Percentiles rank a stretch among this genome's conserved stretches.
Conservation (phyloP, 495 filamentous ascomycete genomes). For the Trichoderma parareesei region DNA sequence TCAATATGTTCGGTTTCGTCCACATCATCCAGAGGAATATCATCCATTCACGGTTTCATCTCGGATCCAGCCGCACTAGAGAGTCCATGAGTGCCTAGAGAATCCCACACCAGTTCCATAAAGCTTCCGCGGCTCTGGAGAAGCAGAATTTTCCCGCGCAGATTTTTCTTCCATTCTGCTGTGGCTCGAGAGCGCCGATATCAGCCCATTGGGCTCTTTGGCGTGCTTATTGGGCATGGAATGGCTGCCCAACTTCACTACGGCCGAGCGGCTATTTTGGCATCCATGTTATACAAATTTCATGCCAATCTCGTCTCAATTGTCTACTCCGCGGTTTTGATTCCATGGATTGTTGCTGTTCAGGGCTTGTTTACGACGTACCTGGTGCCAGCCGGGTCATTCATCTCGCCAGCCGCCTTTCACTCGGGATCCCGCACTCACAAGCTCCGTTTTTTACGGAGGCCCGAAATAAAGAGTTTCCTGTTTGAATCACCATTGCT, state of each 20-base stretch:
- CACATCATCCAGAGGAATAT: not conserved
- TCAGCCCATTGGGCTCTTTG: not conserved
- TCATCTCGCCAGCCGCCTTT: too few relatives aligned
- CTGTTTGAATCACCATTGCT: not conserved
- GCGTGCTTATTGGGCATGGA: not conserved
- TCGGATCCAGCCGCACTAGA: not conserved
- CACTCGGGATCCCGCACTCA: not conserved
- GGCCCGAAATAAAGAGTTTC: not conserved
- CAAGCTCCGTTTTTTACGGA: not conserved
- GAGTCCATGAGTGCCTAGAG: not conserved
- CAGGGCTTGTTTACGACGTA: too few relatives aligned
- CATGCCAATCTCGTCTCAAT: not conserved
- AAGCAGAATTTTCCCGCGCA: not conserved
- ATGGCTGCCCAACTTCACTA: not conserved
- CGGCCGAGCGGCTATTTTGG: not conserved
- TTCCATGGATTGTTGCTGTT: too few relatives aligned
- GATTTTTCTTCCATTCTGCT: not conserved
- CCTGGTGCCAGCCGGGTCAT: too few relatives aligned
- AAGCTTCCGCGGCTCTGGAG: not conserved
- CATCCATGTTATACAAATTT: not conserved
- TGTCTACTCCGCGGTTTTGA: not conserved
- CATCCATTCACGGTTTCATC: not conserved
- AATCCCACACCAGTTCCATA: not conserved
- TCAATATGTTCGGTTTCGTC: not conserved
- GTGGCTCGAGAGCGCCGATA: not conserved